Conservation (phyloP, 345 rosid species). For the Brassica rapa region DNA sequence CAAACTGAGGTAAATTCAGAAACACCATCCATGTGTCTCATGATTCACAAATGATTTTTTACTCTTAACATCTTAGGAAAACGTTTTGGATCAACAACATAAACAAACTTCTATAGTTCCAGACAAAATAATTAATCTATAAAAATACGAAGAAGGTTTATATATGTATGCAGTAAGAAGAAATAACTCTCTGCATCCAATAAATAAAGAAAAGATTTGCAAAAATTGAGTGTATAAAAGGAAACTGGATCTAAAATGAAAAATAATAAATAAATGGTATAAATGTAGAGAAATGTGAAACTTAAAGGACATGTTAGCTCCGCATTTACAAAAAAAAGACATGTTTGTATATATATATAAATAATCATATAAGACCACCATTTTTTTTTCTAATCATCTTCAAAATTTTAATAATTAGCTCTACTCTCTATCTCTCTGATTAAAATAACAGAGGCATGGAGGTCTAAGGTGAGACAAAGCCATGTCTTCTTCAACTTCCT, state of each 20-base stretch:
- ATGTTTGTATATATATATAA: slow-evolving; percentile 1
- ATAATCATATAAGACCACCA: background rate
- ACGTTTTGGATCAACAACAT: background rate
- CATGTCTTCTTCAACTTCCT: slow-evolving; percentile 49
- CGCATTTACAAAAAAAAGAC: slow-evolving; percentile 1
- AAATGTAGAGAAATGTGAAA: slow-evolving; percentile 4
- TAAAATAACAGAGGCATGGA: slow-evolving; percentile 45
- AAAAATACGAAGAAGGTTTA: background rate
- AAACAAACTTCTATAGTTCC: background rate
- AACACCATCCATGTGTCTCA: background rate
- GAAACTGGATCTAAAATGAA: background rate
- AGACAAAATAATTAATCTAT: background rate
- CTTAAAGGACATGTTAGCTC: slow-evolving; percentile 5
- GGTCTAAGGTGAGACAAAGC: slow-evolving; percentile 54
- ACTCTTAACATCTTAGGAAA: background rate
- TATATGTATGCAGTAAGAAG: background rate
- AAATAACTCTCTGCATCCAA: background rate
- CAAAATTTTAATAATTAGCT: slow-evolving; percentile 15
- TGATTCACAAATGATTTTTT: background rate
- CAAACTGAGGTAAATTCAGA: background rate
- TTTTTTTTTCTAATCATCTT: background rate
- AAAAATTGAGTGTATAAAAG: background rate
- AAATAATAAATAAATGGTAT: background rate
- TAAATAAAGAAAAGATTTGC: background rate
- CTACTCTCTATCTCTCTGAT: background rate